Conservation (phyloP, 1,284 basidiomycete genomes). For the Moesziomyces parantarcticus region DNA sequence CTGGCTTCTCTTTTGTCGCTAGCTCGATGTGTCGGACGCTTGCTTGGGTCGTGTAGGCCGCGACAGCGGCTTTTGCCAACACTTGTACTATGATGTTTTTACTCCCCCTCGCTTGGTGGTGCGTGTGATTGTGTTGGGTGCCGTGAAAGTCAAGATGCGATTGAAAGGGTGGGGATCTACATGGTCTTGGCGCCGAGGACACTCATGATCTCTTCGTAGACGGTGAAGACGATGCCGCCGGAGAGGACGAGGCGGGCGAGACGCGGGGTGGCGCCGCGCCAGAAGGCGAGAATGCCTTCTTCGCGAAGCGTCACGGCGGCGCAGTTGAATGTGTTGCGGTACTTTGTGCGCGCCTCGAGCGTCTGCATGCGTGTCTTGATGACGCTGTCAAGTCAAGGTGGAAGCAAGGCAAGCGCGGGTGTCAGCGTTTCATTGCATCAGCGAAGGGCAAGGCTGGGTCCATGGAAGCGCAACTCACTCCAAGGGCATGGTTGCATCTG, state of each 20-base stretch:
- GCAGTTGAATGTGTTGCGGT: constrained; percentile 92
- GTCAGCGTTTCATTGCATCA: too few species aligned
- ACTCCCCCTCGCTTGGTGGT: background rate
- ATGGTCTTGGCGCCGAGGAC: constrained; percentile 46
- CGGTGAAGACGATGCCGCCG: constrained; percentile 93
- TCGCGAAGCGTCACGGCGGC: constrained; percentile 71
- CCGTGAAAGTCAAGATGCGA: background rate
- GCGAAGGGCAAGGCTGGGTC: too few species aligned
- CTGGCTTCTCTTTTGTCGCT: constrained; percentile 5
- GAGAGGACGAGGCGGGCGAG: constrained; percentile 74
- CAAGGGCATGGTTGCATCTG: constrained; percentile 64
- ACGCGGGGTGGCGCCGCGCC: constrained; percentile 85
- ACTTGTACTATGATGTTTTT: constrained; percentile 47
- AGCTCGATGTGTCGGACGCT: constrained; percentile 25
- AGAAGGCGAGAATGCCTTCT: constrained; percentile 87
- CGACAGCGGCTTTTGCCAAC: constrained; percentile 7
- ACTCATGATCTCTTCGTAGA: constrained; percentile 68
- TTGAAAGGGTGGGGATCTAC: constrained; percentile 7
- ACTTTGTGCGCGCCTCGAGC: constrained; percentile 82
- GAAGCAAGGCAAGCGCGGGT: background rate
- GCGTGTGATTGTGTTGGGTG: background rate
- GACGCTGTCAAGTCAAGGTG: constrained; percentile 73
- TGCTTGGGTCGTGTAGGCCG: constrained; percentile 6
- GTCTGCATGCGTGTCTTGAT: constrained; percentile 99
- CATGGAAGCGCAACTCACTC: constrained; percentile 38